Conservation (phyloP, 1,284 basidiomycete genomes). For the Vanrija sp. region DNA sequence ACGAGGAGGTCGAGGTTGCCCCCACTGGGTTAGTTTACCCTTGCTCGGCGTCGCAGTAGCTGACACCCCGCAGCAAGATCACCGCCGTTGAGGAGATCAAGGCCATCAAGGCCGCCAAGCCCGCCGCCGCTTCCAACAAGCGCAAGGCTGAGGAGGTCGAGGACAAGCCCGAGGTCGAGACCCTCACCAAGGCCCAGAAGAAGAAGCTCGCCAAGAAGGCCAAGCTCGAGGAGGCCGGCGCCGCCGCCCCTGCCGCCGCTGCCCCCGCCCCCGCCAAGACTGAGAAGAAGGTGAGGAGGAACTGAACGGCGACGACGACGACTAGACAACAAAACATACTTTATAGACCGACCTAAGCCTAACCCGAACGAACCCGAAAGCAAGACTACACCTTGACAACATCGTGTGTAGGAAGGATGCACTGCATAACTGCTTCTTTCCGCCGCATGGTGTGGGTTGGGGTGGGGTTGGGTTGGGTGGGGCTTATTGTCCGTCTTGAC, state of each 20-base stretch:
- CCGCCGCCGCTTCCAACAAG: slow-evolving; percentile 8
- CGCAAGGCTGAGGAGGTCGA: slow-evolving; percentile 20
- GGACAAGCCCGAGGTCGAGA: slow-evolving; percentile 8
- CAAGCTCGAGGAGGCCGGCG: slow-evolving; percentile 43
- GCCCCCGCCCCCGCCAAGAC: slow-evolving; percentile 40
- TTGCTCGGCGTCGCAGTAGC: background rate
- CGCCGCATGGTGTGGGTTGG: no score
- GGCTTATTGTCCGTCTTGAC: no score
- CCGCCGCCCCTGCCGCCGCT: slow-evolving; percentile 53
- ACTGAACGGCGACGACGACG: background rate
- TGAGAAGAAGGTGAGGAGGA: slow-evolving; percentile 46
- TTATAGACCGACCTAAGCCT: background rate
- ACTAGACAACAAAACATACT: background rate
- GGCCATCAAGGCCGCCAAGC: slow-evolving; percentile 10
- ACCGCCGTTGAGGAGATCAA: slow-evolving; percentile 23
- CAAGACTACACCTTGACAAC: background rate
- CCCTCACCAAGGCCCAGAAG: slow-evolving; percentile 45
- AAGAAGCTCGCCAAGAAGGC: slow-evolving; percentile 49
- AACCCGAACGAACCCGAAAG: background rate
- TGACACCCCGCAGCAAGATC: slow-evolving; percentile 28
- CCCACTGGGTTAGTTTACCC: slow-evolving; percentile 23
- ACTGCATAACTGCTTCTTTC: background rate
- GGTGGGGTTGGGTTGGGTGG: no score
- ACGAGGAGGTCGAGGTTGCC: slow-evolving; percentile 48
- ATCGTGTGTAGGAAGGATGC: background rate